phyloP scores from a whole-genome alignment of 495 filamentous ascomycete species.

The Neurospora sp. region DNA sequence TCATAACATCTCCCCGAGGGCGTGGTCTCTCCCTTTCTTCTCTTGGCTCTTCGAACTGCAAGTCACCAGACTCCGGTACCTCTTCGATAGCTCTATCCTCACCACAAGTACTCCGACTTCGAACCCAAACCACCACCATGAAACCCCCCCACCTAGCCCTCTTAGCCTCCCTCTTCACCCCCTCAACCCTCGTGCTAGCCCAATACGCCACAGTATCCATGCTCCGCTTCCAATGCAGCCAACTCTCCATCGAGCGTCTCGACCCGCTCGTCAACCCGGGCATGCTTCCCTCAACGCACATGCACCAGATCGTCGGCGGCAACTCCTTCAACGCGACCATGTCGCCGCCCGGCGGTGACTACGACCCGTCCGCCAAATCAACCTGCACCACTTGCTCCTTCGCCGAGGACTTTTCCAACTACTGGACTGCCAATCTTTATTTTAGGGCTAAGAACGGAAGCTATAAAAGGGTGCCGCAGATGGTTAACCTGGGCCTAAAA shows the following conservation, averaged over 20 bases:
- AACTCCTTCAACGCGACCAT: slow-evolving; percentile 35
- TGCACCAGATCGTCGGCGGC: slow-evolving; percentile 35
- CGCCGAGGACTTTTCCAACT: slow-evolving; percentile 34
- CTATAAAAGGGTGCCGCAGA: slow-evolving; percentile 38
- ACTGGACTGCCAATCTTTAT: slow-evolving; percentile 37
- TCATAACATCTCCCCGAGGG: background rate
- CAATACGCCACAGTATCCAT: slow-evolving; percentile 26
- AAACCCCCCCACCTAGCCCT: slow-evolving; percentile 17
- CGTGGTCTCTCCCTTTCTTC: background rate
- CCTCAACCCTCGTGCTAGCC: slow-evolving; percentile 16
- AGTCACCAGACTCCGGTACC: background rate
- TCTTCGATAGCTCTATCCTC: background rate
- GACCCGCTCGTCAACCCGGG: slow-evolving; percentile 36
- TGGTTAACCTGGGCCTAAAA: slow-evolving; percentile 33
- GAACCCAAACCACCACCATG: slow-evolving; percentile 7
- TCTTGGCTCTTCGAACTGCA: background rate
- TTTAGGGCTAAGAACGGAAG: slow-evolving; percentile 36
- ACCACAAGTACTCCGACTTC: no score
- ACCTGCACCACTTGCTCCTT: slow-evolving; percentile 33
- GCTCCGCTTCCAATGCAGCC: slow-evolving; percentile 38
- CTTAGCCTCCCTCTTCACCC: slow-evolving; percentile 13
- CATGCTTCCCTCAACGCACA: slow-evolving; percentile 25
- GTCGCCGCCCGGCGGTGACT: slow-evolving; percentile 14
- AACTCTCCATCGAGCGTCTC: slow-evolving; percentile 33
- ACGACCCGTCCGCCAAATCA: slow-evolving; percentile 26